Percentiles rank a stretch among this genome's conserved stretches.
phyloP scores from a whole-genome alignment of 768 basidiomycete genomes.

The Russula virescens region DNA sequence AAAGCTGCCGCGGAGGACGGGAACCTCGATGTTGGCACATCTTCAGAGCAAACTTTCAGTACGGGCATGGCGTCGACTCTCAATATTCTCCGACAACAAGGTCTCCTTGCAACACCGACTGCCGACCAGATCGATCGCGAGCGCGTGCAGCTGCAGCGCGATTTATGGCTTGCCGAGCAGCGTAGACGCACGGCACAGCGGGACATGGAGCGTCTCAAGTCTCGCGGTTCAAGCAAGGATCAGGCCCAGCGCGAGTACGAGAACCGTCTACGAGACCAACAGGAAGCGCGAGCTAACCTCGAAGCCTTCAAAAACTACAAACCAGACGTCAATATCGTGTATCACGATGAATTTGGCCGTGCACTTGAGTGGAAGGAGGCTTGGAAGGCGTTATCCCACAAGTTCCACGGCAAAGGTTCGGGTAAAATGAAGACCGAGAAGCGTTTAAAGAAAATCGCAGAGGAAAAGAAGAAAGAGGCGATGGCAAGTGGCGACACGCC shows the following conservation, averaged over 20 bases:
- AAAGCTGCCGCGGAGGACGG: slow-evolving; percentile 32
- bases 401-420: slow-evolving; percentile 97
- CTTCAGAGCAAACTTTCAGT: slow-evolving; percentile 71
- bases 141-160: slow-evolving; percentile 72
- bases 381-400: slow-evolving; percentile 96
- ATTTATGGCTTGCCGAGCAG: slow-evolving; percentile 87
- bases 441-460: slow-evolving; percentile 92
- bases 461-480: slow-evolving; percentile 89
- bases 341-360: slow-evolving; percentile 94
- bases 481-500: slow-evolving; percentile 97
- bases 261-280: slow-evolving; percentile 85
- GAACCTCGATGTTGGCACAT: slow-evolving; percentile 51
- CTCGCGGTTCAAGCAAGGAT: slow-evolving; percentile 79
- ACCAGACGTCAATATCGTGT: slow-evolving; percentile 93
- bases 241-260: slow-evolving; percentile 94
- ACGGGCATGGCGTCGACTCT: slow-evolving; percentile 87
- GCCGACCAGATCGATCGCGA: slow-evolving; percentile 73
- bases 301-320: slow-evolving; percentile 92
- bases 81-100: slow-evolving; percentile 84
- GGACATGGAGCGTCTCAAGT: slow-evolving; percentile 71
- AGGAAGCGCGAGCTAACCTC: slow-evolving; percentile 75
- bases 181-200: slow-evolving; percentile 68
- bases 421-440: slow-evolving; percentile 98
- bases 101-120: slow-evolving; percentile 63
- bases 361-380: slow-evolving; percentile 89